Evolutionary conservation across 192 early-diverging fungal genomes (phyloP), one percentile per base, ranked within the genome.

Genomic region (Umbelopsis sp.): DNA sequence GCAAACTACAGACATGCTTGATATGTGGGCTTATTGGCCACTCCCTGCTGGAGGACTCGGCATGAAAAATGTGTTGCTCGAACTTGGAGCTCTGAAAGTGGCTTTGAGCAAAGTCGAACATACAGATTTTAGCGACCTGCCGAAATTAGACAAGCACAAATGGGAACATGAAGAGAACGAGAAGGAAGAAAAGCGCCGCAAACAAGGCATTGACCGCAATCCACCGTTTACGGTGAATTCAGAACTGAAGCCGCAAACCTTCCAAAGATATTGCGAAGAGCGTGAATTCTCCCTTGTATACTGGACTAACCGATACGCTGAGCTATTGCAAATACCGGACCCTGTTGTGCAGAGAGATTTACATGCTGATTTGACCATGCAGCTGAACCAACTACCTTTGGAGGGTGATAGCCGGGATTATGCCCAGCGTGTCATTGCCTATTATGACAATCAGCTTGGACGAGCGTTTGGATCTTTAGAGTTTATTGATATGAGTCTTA

Each of bases 1-100:
- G 16, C 49, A 69, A 37, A 12, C 46, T 2, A 52, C 47, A 3
- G 47, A 48, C 18, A 51, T 71, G 2, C 7, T 61, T 4, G 70
- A 71, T 46, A 66, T 49, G 51, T 71, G 70, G 70, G 41, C 64
- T 15, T 61, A 64, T 33, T 71, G 70, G 70, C 70, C 70, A 12
- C 51, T 71, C 0, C 33, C 45, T 1, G 46, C 47, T 11, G 70
- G 70, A 33, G 70, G 70, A 49, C 70, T 71, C 2, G 70, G 64
- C 20, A 49, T 71, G 37, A 35, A 61, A 20, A 61, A 71, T 27
- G 23, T 35, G 52, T 46, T 71, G 33, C 15, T 71, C 27, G 52
- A 51, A 6, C 16, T 71, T 41, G 58, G 47, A 33, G 53, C 68
- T 18, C 1, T 69, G 8, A 21, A 61, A 22, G 53, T 35, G 15